Percentiles rank a stretch among this genome's conserved stretches.
phyloP scores from a whole-genome alignment of 768 basidiomycete species.

The Psilocybe subaeruginosa region DNA sequence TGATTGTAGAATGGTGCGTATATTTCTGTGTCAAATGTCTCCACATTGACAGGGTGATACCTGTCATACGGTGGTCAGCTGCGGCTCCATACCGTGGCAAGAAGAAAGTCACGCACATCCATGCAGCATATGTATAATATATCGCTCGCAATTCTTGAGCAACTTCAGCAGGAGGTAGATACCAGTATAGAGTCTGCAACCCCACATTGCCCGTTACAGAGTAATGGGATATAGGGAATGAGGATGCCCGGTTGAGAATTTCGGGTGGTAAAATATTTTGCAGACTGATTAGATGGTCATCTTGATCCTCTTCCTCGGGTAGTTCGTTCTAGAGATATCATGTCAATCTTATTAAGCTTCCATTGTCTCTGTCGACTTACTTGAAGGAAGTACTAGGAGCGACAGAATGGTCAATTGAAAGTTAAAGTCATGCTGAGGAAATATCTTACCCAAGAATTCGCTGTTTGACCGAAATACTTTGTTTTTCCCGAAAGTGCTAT shows the following conservation, averaged over 20 bases:
- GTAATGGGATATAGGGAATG: conserved; percentile 61
- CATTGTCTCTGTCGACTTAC: conserved; percentile 36
- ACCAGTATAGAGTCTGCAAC: conserved; percentile 65
- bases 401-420: conserved; percentile 1
- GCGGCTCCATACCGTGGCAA: conserved; percentile 7
- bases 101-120: conserved; percentile 56
- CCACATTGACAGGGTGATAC: conserved; percentile 68
- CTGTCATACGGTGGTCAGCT: conserved; percentile 33
- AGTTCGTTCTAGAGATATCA: conserved; percentile 54
- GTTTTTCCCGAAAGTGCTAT: conserved; percentile 73
- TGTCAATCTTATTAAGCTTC: background rate
- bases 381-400: conserved; percentile 71
- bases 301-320: conserved; percentile 51
- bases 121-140: conserved; percentile 67
- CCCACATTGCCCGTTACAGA: conserved; percentile 46
- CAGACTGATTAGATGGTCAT: conserved; percentile 49
- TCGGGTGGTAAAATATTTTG: conserved; percentile 62
- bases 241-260: conserved; percentile 64
- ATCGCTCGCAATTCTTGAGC: conserved; percentile 64
- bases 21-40: conserved; percentile 63
- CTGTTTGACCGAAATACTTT: conserved; percentile 77
- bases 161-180: conserved; percentile 63
- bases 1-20: conserved; percentile 60
- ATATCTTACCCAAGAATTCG: conserved; percentile 71
- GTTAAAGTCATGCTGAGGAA: conserved; percentile 4